phyloP scores from a whole-genome alignment of 2,329 filamentous ascomycete species.

The Fusarium xylarioides region DNA sequence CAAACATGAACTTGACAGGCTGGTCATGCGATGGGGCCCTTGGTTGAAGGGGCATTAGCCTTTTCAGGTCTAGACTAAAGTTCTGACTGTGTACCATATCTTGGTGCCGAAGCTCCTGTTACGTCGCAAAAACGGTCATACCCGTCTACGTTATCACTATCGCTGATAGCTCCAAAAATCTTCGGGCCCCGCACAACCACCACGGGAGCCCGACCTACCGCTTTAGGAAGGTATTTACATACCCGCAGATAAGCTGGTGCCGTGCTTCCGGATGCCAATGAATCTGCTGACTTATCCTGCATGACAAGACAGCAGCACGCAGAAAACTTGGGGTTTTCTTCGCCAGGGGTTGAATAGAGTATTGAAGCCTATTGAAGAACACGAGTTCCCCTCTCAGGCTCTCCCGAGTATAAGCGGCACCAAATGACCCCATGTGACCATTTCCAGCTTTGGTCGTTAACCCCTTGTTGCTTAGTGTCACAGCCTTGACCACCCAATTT shows the following conservation, averaged over 20 bases:
- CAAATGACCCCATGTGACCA: background rate
- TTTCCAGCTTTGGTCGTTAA: background rate
- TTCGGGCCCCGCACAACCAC: background rate
- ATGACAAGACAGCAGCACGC: background rate
- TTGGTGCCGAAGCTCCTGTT: background rate
- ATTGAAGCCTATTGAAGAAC: background rate
- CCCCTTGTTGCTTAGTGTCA: background rate
- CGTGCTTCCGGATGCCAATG: conserved; percentile 11
- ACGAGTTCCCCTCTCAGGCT: background rate
- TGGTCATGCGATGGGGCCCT: background rate
- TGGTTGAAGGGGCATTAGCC: background rate
- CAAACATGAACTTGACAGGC: background rate
- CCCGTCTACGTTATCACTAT: background rate
- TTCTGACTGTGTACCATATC: background rate
- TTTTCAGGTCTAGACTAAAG: background rate
- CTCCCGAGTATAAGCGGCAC: background rate
- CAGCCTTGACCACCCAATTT: background rate
- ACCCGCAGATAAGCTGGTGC: conserved; percentile 22
- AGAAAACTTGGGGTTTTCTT: background rate
- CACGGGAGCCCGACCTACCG: background rate
- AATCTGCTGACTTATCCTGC: background rate
- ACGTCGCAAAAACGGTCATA: background rate
- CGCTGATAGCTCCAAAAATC: background rate
- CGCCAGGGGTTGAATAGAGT: background rate
- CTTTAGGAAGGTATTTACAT: conserved; percentile 6